Evolutionary conservation across 345 rosid genomes (phyloP), one percentile per base, ranked within the genome.

Genomic region (Syzygium jambos): DNA sequence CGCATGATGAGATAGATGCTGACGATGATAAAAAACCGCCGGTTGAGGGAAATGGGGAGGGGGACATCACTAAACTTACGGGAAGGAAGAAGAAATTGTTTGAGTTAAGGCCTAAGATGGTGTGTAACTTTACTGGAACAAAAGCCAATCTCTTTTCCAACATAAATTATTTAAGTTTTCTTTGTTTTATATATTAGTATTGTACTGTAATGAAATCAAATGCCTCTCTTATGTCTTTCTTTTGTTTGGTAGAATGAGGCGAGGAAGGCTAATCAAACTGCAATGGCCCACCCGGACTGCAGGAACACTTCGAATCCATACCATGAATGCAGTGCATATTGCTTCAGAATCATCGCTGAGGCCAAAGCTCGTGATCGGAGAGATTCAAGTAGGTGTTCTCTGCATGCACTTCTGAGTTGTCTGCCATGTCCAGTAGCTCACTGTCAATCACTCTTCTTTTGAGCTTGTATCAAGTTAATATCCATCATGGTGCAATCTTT

Each of bases 101-200:
- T 85, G 99, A 98, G 89, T 88, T 98, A 89, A 95, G 93, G 91
- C 94, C 94, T 88, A 96, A 96, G 94, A 94, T 98, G 98, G 99
- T 96, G 88, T 59, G 90, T 85, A 78, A 27, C 5, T 63, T 51
- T n/a, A 29, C 51, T 49, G 29, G 4, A 52, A 43, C 30, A 22
- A 16, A 7, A 38, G 27, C 61, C 65, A 23, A 68, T 73, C 41
- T 34, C 38, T 13, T 34, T 78, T 46, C 38, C 52, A 52, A 46
- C 11, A 12, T 43, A 25, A 12, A 49, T 27, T 30, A 14, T 57
- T n/a, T 52, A 54, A 52, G 49, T 86, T 29, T 86, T 41, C n/a
- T 49, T 43, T 87, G 11, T 53, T 55, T 38, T 82, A 46, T 15
- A 54, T 52, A 22, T 27, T 61, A 10, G 55, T 84, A n/a, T 29